A percentile compares a stretch with the other conserved stretches of the same genome.
Evolutionary conservation across 768 basidiomycete species (phyloP).

Genomic region (Amanita phalloides): DNA sequence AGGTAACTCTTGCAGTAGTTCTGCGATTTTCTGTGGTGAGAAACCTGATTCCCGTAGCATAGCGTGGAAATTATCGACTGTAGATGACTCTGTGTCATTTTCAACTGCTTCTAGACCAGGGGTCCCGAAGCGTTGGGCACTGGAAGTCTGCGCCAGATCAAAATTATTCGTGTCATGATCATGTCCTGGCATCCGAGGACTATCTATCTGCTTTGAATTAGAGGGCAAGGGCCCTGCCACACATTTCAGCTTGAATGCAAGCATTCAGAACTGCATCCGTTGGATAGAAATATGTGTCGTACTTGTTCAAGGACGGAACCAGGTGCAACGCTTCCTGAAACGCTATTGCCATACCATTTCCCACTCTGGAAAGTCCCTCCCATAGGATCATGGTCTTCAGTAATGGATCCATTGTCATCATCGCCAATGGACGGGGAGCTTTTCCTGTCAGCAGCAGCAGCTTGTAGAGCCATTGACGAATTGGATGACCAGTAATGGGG

Average conservation of each 20-base stretch:
- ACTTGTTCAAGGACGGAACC: conserved; percentile 76
- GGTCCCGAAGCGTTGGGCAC: conserved; percentile 6
- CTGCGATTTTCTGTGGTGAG: conserved; percentile 81
- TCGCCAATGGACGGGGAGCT: conserved; percentile 46
- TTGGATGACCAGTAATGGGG: conserved; percentile 55
- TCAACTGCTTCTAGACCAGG: conserved; percentile 20
- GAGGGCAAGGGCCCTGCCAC: conserved; percentile 32
- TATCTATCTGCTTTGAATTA: neutral
- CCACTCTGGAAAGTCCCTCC: conserved; percentile 76
- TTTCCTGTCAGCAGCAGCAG: conserved; percentile 19
- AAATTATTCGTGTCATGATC: conserved; percentile 1
- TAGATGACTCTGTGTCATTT: conserved; percentile 38
- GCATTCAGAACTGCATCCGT: conserved; percentile 2
- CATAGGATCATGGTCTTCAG: conserved; percentile 68
- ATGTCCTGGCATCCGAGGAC: neutral
- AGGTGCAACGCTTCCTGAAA: conserved; percentile 74
- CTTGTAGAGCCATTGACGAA: conserved; percentile 16
- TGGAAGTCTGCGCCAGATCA: conserved; percentile 16
- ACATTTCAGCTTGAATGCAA: conserved; percentile 34
- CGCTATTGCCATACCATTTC: conserved; percentile 79
- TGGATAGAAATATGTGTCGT: conserved; percentile 6
- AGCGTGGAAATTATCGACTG: conserved; percentile 75
- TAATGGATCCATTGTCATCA: conserved; percentile 61
- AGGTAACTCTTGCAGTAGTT: conserved; percentile 83
- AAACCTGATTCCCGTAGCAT: conserved; percentile 91